Evolutionary conservation across 1,139 yeast species (phyloP), one percentile per base, ranked within the genome.

Genomic region (Wickerhamomyces sp.): DNA sequence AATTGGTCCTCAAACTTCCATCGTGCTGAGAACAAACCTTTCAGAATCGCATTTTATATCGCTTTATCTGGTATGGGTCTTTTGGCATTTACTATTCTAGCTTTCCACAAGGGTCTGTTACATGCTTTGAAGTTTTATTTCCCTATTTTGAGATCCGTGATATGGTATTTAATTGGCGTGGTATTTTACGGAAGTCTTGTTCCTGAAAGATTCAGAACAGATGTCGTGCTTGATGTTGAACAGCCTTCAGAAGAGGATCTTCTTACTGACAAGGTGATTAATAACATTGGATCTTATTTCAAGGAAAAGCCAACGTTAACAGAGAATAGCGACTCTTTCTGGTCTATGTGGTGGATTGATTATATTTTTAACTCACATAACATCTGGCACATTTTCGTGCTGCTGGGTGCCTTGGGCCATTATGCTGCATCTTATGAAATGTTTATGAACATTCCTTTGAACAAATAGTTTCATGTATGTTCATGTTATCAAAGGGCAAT

Each of bases 1-100:
- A 88, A 94, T 45, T 92, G 97, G 96, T 79, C 89, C 19, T 92
- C 96, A 3, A 74, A 72, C 52, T 92, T 92, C 59, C 97, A 92
- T 61, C 72, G 75, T 42, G 95, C 96, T 2, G 95, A 87, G 55
- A 79, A 89, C 49, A 72, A 96, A 47, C 77, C 82, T 9, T 66
- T 87, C 44, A 72, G 97, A 51, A 86, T 92, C 41, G 72, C 78
- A n/a, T 90, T 92, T 51, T 92, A 88, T 59, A 71, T 88, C 35
- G 76, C 90, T 5, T 72, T 92, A 45, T 90, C 97, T 0, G 73
- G 75, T 3, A 70, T 88, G 39, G 97, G 97, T 3, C 69, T 73
- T 5, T 60, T 80, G 2, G 78, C 96, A 1, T 77, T 81, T 39
- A 46, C 80, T 22, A 78, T 78, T 46, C 68, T 81, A 42, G 67